These are phyloP conservation scores for Aspergillus taichungensis DNA, from an alignment of 495 filamentous ascomycete species.

Conservation along the genomic window DNA sequence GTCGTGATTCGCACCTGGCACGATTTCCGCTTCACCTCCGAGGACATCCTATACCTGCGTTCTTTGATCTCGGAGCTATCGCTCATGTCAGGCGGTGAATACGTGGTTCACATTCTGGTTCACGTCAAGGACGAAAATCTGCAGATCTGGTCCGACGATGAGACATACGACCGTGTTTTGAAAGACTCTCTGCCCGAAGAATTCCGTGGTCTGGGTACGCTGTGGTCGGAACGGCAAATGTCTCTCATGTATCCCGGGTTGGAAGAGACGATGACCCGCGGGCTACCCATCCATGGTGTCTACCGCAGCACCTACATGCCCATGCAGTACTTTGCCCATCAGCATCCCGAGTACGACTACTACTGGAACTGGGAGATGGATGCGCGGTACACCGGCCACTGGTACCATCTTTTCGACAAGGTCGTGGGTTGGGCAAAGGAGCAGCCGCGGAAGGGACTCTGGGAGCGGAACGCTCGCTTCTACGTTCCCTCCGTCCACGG, in stretches of 20 bases:
- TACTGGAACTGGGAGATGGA: conserved; percentile 99
- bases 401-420: conserved; percentile 78
- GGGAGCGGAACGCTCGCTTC: conserved; percentile 89
- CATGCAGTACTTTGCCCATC: conserved; percentile 82
- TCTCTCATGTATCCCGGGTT: conserved; percentile 74
- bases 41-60: conserved; percentile 47
- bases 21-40: conserved; percentile 45
- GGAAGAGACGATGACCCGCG: conserved; percentile 60
- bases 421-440: conserved; percentile 64
- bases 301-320: conserved; percentile 91
- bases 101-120: conserved; percentile 54
- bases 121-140: conserved; percentile 58
- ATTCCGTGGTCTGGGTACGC: conserved; percentile 76
- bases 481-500: conserved; percentile 87
- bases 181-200: conserved; percentile 68
- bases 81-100: conserved; percentile 54
- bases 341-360: conserved; percentile 88
- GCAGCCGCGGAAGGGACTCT: conserved; percentile 84
- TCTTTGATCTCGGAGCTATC: conserved; percentile 55
- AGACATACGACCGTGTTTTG: conserved; percentile 55
- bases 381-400: conserved; percentile 91
- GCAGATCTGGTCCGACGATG: conserved; percentile 58
- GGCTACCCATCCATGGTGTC: conserved; percentile 76
- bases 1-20: conserved; percentile 57
- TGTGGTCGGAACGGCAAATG: conserved; percentile 95